Evolutionary conservation across 1,284 basidiomycete species (phyloP).

Genomic region (Irpex lacteus): DNA sequence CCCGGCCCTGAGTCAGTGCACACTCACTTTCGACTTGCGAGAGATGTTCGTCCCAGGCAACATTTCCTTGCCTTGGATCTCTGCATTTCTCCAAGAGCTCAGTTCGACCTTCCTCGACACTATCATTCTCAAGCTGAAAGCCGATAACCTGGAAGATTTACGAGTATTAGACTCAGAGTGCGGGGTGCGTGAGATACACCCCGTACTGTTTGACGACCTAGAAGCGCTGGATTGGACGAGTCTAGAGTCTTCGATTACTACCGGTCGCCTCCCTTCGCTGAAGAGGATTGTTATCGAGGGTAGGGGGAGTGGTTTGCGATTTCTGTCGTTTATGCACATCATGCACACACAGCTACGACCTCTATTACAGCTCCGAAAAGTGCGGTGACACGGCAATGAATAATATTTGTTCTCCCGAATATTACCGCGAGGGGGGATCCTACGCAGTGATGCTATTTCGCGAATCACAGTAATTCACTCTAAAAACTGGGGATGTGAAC

Average conservation of each 20-base stretch:
- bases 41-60: conserved; percentile 26
- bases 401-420: neutral
- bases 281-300: conserved; percentile 18
- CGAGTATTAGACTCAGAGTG: conserved; percentile 26
- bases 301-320: conserved; percentile 3
- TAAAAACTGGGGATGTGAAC: neutral
- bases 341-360: neutral
- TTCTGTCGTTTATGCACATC: neutral
- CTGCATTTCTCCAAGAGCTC: conserved; percentile 23
- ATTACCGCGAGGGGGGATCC: no score
- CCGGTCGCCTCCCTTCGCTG: conserved; percentile 3
- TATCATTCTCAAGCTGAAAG: conserved; percentile 19
- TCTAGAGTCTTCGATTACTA: conserved; percentile 8
- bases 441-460: no score
- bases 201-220: conserved; percentile 23
- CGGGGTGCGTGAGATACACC: conserved; percentile 20
- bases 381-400: neutral
- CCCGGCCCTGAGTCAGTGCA: conserved; percentile 16
- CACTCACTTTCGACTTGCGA: conserved; percentile 18
- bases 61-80: conserved; percentile 27
- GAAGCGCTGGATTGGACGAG: conserved; percentile 21
- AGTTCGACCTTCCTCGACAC: conserved; percentile 21
- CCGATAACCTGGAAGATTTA: conserved; percentile 24
- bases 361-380: neutral
- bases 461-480: neutral